phyloP scores from a whole-genome alignment of 768 basidiomycete genomes.

The Megacollybia marginata region DNA sequence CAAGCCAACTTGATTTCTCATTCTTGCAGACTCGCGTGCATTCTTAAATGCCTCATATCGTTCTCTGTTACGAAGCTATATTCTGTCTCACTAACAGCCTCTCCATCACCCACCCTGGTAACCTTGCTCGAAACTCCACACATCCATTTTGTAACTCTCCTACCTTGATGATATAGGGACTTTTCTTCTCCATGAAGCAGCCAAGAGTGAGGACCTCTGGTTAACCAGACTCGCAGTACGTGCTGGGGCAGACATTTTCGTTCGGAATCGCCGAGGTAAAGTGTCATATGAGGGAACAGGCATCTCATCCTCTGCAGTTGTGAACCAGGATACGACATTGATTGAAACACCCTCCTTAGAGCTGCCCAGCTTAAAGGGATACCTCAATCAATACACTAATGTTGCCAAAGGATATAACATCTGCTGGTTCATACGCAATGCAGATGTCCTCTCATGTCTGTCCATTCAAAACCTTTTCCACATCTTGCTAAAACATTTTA shows the following conservation, averaged over 20 bases:
- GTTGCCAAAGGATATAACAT: slow-evolving; percentile 86
- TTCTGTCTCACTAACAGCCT: slow-evolving; percentile 42
- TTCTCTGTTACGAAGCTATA: slow-evolving; percentile 65
- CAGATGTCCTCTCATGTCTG: slow-evolving; percentile 80
- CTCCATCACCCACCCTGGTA: slow-evolving; percentile 37
- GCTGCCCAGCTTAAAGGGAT: slow-evolving; percentile 63
- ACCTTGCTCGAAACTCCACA: slow-evolving; percentile 65
- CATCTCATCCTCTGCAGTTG: slow-evolving; percentile 36
- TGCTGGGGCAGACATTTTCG: slow-evolving; percentile 86
- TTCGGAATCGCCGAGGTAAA: slow-evolving; percentile 69
- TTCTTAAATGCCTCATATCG: slow-evolving; percentile 70
- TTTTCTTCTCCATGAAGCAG: slow-evolving; percentile 83
- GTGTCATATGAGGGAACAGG: slow-evolving; percentile 60
- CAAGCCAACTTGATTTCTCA: slow-evolving; percentile 17
- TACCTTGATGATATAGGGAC: slow-evolving; percentile 75
- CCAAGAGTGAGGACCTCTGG: slow-evolving; percentile 68
- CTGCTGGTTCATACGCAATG: slow-evolving; percentile 87
- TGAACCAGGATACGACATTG: slow-evolving; percentile 72
- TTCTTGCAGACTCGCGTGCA: slow-evolving; percentile 59
- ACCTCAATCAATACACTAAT: slow-evolving; percentile 88
- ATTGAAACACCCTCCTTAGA: slow-evolving; percentile 43
- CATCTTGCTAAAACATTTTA: slow-evolving; percentile 14
- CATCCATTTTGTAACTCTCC: slow-evolving; percentile 60
- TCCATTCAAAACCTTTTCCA: slow-evolving; percentile 7
- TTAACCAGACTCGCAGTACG: slow-evolving; percentile 80